These are phyloP conservation scores for Komagataella pseudopastoris DNA, from an alignment of 805 yeast species.

Conservation along the genomic window DNA sequence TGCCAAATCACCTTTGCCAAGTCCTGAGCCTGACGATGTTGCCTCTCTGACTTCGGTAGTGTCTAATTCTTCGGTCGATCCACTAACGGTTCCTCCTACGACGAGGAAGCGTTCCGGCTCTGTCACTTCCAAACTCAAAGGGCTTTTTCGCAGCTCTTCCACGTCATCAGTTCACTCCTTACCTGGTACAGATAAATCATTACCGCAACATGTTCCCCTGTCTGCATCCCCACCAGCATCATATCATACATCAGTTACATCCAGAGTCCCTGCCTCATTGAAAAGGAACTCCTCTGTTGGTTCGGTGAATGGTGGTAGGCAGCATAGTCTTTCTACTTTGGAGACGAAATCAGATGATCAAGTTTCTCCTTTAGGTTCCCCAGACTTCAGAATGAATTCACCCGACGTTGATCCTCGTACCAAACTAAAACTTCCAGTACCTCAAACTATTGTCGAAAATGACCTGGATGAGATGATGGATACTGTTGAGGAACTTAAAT, in stretches of 20 bases:
- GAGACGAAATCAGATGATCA: neutral
- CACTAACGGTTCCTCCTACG: neutral
- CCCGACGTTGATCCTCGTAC: constrained; percentile 3
- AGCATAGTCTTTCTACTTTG: neutral
- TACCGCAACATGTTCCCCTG: neutral
- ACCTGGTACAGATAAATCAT: neutral
- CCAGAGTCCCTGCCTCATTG: neutral
- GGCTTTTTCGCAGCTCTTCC: neutral
- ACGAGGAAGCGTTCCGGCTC: neutral
- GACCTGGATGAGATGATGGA: constrained; percentile 18
- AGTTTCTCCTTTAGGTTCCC: neutral
- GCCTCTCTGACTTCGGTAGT: neutral
- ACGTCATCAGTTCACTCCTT: neutral
- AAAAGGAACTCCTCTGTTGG: neutral
- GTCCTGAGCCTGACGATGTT: neutral
- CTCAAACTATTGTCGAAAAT: constrained; percentile 16
- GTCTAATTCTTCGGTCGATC: neutral
- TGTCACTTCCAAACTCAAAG: neutral
- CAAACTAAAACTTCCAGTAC: constrained; percentile 15
- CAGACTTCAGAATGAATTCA: neutral
- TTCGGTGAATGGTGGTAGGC: neutral
- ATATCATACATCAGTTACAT: neutral
- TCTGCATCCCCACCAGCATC: neutral
- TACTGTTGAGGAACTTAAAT: neutral
- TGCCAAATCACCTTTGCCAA: neutral